These are phyloP conservation scores for Podospora comata DNA, from an alignment of 495 filamentous ascomycete species.

Conservation along the genomic window DNA sequence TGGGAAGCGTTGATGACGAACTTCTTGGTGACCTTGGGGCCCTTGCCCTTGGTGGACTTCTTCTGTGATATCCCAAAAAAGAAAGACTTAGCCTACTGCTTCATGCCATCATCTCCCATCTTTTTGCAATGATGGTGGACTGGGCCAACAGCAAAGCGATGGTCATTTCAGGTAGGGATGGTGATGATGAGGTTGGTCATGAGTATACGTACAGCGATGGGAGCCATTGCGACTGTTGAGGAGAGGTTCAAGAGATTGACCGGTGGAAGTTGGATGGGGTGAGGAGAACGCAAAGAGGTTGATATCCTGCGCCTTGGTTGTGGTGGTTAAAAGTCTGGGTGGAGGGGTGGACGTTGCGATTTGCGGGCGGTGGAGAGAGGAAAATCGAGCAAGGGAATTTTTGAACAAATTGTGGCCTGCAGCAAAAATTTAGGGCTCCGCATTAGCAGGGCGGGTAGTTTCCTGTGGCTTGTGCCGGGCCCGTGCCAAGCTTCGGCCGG, in stretches of 20 bases:
- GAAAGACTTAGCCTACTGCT: conserved; percentile 91
- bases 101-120: conserved; percentile 52
- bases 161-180: conserved; percentile 31
- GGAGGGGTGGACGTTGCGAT: conserved; percentile 1
- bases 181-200: conserved; percentile 25
- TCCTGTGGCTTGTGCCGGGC: neutral
- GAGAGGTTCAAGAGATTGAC: conserved; percentile 11
- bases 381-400: conserved; percentile 9
- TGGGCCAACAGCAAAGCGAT: conserved; percentile 86
- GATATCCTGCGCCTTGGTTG: conserved; percentile 49
- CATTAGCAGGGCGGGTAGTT: neutral
- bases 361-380: conserved; percentile 1
- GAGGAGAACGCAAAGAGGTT: conserved; percentile 64
- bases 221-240: conserved; percentile 51
- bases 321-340: conserved; percentile 16
- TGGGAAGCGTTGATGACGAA: conserved; percentile 99
- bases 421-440: conserved; percentile 9
- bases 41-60: conserved; percentile 60
- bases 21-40: conserved; percentile 65
- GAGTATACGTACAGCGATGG: conserved; percentile 65
- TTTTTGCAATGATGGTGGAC: conserved; percentile 36
- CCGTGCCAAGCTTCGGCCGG: neutral
- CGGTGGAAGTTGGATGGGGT: conserved; percentile 22
- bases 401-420: conserved; percentile 10
- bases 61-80: conserved; percentile 52